Evolutionary conservation across 768 basidiomycete species (phyloP).

Genomic region (Boletus subparvulus): DNA sequence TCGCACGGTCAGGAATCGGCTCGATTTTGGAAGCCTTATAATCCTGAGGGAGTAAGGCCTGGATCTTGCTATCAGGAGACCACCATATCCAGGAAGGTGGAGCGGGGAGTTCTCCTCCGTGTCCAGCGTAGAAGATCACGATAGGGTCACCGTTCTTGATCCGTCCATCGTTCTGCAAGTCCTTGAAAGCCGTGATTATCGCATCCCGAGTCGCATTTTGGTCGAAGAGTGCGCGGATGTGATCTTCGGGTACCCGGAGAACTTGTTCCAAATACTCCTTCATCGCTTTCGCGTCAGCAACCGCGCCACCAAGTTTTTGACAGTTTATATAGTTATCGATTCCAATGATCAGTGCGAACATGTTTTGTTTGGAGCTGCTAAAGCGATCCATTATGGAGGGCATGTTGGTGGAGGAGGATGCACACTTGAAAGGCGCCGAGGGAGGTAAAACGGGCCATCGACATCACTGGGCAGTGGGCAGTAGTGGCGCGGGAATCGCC

Average conservation of each 20-base stretch:
- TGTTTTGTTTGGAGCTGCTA: background rate
- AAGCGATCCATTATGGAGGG: background rate
- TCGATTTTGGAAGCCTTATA: constrained; percentile 20
- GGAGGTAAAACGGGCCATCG: background rate
- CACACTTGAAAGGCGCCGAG: background rate
- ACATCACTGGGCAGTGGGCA: background rate
- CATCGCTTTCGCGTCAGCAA: constrained; percentile 41
- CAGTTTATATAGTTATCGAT: constrained; percentile 39
- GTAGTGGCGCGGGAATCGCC: background rate
- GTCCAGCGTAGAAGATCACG: constrained; percentile 46
- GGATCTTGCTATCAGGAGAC: constrained; percentile 24
- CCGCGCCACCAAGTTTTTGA: constrained; percentile 35
- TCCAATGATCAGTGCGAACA: constrained; percentile 44
- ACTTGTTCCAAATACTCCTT: constrained; percentile 31
- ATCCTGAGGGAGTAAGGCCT: constrained; percentile 36
- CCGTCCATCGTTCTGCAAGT: constrained; percentile 27
- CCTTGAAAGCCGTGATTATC: constrained; percentile 31
- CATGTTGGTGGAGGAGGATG: background rate
- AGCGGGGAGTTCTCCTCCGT: constrained; percentile 37
- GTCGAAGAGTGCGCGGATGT: constrained; percentile 41
- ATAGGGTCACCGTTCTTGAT: constrained; percentile 34
- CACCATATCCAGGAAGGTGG: constrained; percentile 32
- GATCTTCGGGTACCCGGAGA: constrained; percentile 31
- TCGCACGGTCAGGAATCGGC: constrained; percentile 46
- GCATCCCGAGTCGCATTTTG: constrained; percentile 35